A percentile compares a stretch with the other conserved stretches of the same genome.
phyloP scores from a whole-genome alignment of 2,329 filamentous ascomycete genomes.

The Fusarium piperis region DNA sequence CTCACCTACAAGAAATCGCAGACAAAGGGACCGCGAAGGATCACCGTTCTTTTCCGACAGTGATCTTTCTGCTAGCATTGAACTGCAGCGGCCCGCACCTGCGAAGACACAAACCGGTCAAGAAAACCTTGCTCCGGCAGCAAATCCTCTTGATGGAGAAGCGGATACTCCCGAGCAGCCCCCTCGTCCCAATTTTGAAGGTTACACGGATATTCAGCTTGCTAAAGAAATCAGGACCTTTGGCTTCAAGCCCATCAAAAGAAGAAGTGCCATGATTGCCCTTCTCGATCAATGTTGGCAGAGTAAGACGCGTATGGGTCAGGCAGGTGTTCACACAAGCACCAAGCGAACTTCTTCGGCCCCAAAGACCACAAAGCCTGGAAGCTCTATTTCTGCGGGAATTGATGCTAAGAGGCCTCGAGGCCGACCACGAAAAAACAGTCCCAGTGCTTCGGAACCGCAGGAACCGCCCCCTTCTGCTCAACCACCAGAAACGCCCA shows the following conservation, averaged over 20 bases:
- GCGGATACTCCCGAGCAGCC: not conserved
- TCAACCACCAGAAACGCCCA: constrained; percentile 47
- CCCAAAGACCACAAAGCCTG: constrained; percentile 23
- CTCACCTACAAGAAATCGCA: constrained; percentile 5
- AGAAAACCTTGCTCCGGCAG: not conserved
- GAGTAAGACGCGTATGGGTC: constrained; percentile 57
- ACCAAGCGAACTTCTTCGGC: constrained; percentile 24
- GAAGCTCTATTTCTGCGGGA: constrained; percentile 3
- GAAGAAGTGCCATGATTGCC: constrained; percentile 73
- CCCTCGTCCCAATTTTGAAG: constrained; percentile 64
- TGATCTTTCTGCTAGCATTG: constrained; percentile 30
- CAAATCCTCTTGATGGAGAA: not conserved
- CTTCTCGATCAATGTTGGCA: constrained; percentile 77
- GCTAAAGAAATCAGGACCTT: constrained; percentile 69
- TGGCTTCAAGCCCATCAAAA: constrained; percentile 78
- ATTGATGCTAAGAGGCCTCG: constrained; percentile 40
- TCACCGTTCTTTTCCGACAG: constrained; percentile 34
- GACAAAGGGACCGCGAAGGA: constrained; percentile 7
- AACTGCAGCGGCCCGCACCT: not conserved
- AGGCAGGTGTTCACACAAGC: constrained; percentile 29
- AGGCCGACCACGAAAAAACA: constrained; percentile 48
- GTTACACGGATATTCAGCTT: constrained; percentile 71
- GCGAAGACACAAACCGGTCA: not conserved
- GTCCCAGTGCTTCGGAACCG: constrained; percentile 28
- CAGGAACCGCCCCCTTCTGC: constrained; percentile 50